A percentile compares a stretch with the other conserved stretches of the same genome.
phyloP scores from a whole-genome alignment of 208 protist species.

The Sergeia podlipaevii region DNA sequence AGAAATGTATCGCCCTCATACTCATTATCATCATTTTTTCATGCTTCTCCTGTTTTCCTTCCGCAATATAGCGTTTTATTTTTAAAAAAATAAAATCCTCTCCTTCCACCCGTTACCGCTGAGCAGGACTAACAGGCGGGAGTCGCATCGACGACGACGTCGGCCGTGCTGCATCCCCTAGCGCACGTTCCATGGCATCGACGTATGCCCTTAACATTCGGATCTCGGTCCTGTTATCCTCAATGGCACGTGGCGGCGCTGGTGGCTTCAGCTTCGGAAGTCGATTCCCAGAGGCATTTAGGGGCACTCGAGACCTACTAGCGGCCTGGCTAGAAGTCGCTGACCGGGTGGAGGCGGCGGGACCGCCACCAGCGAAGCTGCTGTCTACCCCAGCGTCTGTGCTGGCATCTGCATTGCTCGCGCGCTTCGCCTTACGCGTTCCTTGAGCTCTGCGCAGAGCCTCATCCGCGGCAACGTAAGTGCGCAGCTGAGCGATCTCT shows the following conservation, averaged over 20 bases:
- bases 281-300: too few species aligned
- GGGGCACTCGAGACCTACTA: neutral
- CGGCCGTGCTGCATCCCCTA: slow-evolving; percentile 13
- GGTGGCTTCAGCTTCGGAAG: slow-evolving; percentile 15
- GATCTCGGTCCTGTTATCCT: slow-evolving; percentile 81
- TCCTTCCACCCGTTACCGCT: neutral
- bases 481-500: slow-evolving; percentile 82
- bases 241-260: slow-evolving; percentile 55
- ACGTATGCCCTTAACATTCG: slow-evolving; percentile 70
- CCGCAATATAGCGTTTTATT: too few species aligned
- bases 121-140: neutral
- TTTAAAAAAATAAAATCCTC: too few species aligned
- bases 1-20: too few species aligned
- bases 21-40: too few species aligned
- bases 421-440: neutral
- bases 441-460: slow-evolving; percentile 14
- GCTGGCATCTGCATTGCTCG: neutral
- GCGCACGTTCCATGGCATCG: slow-evolving; percentile 63
- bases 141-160: neutral
- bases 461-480: slow-evolving; percentile 56
- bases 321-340: neutral
- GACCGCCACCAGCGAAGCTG: neutral
- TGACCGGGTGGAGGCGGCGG: neutral
- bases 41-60: too few species aligned
- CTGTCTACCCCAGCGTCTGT: neutral